Evolutionary conservation across 2,329 filamentous ascomycete species (phyloP).

Genomic region (Colletotrichum navitas): DNA sequence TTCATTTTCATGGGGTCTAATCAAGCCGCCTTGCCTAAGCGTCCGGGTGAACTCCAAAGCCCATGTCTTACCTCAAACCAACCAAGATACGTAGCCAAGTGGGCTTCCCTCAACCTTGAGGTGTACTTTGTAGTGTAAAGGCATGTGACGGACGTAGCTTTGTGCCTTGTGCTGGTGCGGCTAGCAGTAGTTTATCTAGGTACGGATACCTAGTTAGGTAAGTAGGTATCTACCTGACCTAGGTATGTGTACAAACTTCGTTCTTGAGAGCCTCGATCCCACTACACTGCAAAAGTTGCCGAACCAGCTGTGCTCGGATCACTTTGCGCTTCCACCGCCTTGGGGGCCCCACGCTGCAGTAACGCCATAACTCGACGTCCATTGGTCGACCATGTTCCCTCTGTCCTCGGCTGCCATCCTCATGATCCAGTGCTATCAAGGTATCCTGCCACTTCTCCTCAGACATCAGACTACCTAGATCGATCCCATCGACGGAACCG

Average conservation of each 20-base stretch:
- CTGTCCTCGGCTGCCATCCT: not conserved
- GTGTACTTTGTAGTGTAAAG: not conserved
- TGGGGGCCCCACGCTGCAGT: not conserved
- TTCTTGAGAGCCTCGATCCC: constrained; percentile 23
- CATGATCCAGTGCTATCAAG: not conserved
- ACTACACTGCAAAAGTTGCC: constrained; percentile 1
- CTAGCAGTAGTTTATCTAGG: not conserved
- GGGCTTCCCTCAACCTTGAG: not conserved
- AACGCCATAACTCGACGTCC: not conserved
- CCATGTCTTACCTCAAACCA: not conserved
- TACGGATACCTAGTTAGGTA: too few relatives aligned
- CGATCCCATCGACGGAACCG: constrained; percentile 4
- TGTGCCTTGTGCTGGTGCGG: not conserved
- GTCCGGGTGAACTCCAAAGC: not conserved
- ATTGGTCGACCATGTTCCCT: constrained; percentile 16
- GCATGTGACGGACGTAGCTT: constrained; percentile 19
- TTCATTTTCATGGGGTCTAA: constrained; percentile 11
- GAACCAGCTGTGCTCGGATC: constrained; percentile 25
- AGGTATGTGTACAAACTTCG: too few relatives aligned
- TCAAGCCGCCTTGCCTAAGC: constrained; percentile 4
- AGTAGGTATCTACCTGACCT: too few relatives aligned
- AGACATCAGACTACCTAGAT: constrained; percentile 7
- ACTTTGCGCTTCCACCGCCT: constrained; percentile 10
- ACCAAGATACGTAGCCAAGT: not conserved
- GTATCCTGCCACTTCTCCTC: not conserved